phyloP scores from a whole-genome alignment of 192 early-diverging fungal genomes.

The Podila clonocystis region DNA sequence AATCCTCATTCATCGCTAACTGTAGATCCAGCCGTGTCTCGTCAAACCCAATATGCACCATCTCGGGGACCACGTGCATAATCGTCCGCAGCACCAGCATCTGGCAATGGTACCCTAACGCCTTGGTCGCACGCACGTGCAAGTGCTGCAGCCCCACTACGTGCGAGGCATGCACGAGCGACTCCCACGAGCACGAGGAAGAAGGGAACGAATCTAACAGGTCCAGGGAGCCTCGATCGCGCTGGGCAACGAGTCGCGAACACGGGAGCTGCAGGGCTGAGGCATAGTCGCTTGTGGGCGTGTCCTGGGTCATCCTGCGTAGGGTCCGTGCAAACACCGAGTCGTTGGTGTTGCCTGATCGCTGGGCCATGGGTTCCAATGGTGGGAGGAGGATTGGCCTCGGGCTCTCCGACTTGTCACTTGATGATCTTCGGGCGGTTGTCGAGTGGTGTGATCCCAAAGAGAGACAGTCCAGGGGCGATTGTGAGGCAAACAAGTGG shows the following conservation, averaged over 20 bases:
- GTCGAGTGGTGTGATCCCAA: too few species aligned
- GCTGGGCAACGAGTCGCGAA: not conserved
- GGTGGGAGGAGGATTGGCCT: not conserved
- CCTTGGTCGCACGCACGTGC: slow-evolving; percentile 4
- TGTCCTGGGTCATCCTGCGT: not conserved
- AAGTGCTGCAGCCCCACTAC: not conserved
- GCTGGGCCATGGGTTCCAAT: not conserved
- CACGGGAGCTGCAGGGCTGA: not conserved
- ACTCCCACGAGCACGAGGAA: slow-evolving; percentile 27
- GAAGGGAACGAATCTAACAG: not conserved
- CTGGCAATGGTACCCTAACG: slow-evolving; percentile 15
- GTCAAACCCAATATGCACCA: slow-evolving; percentile 10
- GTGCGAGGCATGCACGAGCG: slow-evolving; percentile 1
- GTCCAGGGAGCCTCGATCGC: not conserved
- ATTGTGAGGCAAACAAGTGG: too few species aligned
- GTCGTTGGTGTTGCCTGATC: not conserved
- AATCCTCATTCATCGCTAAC: slow-evolving; percentile 14
- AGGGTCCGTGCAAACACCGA: not conserved
- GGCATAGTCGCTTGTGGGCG: not conserved
- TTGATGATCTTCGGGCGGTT: too few species aligned
- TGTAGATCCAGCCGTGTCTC: slow-evolving; percentile 23
- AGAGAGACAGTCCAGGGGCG: too few species aligned
- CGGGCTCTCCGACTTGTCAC: not conserved
- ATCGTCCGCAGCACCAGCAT: slow-evolving; percentile 7
- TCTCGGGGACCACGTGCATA: slow-evolving; percentile 4